Percentiles rank a stretch among this genome's conserved stretches.
These are phyloP conservation scores for Zygotorulaspora chibaensis DNA, from an alignment of 805 yeast genomes.

Conservation along the genomic window DNA sequence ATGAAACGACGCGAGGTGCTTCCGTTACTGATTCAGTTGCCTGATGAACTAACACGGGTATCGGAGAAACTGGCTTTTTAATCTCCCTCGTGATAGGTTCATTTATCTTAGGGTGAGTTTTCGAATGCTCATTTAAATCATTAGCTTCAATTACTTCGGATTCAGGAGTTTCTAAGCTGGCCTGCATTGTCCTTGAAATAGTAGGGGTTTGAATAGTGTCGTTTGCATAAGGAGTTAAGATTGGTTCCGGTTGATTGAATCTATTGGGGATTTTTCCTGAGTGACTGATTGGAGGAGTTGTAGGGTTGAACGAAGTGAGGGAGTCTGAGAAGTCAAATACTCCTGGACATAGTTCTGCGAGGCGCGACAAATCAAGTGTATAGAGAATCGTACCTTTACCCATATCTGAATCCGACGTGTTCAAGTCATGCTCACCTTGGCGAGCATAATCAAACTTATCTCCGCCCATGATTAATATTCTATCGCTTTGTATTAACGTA, in stretches of 20 bases:
- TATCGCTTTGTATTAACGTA: slow-evolving; percentile 63
- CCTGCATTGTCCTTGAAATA: slow-evolving; percentile 7
- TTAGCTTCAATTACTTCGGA: slow-evolving; percentile 1
- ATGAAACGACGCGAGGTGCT: slow-evolving; percentile 10
- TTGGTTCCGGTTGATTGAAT: slow-evolving; percentile 12
- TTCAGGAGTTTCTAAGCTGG: slow-evolving; percentile 14
- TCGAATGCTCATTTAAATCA: background rate
- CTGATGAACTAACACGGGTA: slow-evolving; percentile 8
- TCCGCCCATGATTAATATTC: slow-evolving; percentile 86
- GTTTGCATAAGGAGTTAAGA: slow-evolving; percentile 28
- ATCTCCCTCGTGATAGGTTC: slow-evolving; percentile 3
- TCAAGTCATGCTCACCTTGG: slow-evolving; percentile 44
- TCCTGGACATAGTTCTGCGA: slow-evolving; percentile 38
- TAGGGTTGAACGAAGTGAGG: slow-evolving; percentile 15
- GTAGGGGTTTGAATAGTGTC: slow-evolving; percentile 15
- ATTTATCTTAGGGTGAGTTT: background rate
- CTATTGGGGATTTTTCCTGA: slow-evolving; percentile 6
- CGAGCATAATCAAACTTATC: slow-evolving; percentile 67
- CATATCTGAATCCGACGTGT: slow-evolving; percentile 49
- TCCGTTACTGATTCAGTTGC: background rate
- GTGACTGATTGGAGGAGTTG: slow-evolving; percentile 15
- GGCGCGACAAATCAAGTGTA: slow-evolving; percentile 50
- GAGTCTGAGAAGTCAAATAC: slow-evolving; percentile 38
- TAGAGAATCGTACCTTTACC: slow-evolving; percentile 59
- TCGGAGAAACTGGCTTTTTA: slow-evolving; percentile 15